Base-by-base conservation (phyloP, 1,284 basidiomycete genomes). In the Trichosporon sp. region DNA sequence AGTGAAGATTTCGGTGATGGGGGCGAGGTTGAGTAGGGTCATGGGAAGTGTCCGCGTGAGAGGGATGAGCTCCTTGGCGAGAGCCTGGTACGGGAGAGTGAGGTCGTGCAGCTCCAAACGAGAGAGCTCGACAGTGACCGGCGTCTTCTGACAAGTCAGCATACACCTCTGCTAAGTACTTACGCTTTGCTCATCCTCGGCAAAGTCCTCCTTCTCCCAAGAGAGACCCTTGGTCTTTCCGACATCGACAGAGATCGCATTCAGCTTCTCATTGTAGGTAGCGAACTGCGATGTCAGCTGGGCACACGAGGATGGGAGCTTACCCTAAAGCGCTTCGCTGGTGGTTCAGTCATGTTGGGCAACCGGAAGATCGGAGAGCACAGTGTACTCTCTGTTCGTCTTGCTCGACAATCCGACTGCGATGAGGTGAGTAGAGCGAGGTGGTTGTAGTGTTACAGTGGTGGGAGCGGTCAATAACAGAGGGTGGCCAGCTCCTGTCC, bases 41-140 rank as follows among this genome's bases (percentile, higher is more conserved):
- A 94, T 85, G 0, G 93, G 90, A 85, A 96, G 89, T 0, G 91
- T 93, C 1, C 88, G 87, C 0, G 91, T 90, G 32, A 94, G 85
- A 0, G 87, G 84, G 48, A 88, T 86, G 0, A 88, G 87, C 67
- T 87, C 85, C 70, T 88, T 86, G 1, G 90, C 88, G 74, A 94
- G 92, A 21, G 86, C 83, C 71, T 93, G 85, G 82, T 94, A 96
- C 0, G 89, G 87, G 0, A 90, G 88, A 0, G 92, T 88, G 35
- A 96, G 88, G 80, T 92, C 94, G 68, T 95, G 88, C 8, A 84
- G 77, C 19, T 81, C 78, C 8, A 85, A 75, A 26, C 83, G 80
- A n/a, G 78, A 79, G 21, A 85, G 76, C 73, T 82, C 82, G 26
- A 76, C 75, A 7, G 78, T 81, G 67, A 84, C 72, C 0, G 84